Conservation (phyloP, 2,329 filamentous ascomycete species). For the Drechslera avenae region DNA sequence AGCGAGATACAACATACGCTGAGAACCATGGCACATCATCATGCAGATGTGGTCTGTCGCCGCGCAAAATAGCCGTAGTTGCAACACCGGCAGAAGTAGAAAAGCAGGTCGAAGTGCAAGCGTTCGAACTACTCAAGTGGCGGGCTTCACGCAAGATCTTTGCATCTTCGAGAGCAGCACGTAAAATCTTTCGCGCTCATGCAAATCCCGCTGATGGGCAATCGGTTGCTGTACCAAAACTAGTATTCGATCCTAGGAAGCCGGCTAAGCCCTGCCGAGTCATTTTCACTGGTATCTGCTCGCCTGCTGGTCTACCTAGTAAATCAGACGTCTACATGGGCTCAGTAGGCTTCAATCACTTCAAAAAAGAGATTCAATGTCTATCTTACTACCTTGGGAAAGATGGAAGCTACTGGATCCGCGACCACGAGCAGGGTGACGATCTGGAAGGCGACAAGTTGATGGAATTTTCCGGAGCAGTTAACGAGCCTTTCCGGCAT, state of each 20-base stretch:
- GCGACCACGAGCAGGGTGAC: neutral
- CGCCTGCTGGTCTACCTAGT: neutral
- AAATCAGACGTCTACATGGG: neutral
- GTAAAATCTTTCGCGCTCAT: neutral
- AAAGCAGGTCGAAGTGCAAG: neutral
- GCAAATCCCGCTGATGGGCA: no score
- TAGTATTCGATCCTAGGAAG: neutral
- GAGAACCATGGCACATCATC: accelerated
- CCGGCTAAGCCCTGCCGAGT: neutral
- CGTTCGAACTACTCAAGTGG: neutral
- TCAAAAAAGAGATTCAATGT: neutral
- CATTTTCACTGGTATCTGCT: neutral
- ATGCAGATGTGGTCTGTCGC: neutral
- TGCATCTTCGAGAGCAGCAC: neutral
- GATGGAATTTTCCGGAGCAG: neutral
- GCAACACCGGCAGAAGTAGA: neutral
- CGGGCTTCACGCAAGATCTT: conserved; percentile 4
- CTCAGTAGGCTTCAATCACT: neutral
- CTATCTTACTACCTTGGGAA: neutral
- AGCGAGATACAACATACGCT: neutral
- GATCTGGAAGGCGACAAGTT: neutral
- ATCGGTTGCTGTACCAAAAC: neutral
- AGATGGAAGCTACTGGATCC: neutral
- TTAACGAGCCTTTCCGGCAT: neutral
- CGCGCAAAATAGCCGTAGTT: neutral